These are phyloP conservation scores for Stipa capillata DNA, from an alignment of 176 grass and related monocot species.

Conservation along the genomic window DNA sequence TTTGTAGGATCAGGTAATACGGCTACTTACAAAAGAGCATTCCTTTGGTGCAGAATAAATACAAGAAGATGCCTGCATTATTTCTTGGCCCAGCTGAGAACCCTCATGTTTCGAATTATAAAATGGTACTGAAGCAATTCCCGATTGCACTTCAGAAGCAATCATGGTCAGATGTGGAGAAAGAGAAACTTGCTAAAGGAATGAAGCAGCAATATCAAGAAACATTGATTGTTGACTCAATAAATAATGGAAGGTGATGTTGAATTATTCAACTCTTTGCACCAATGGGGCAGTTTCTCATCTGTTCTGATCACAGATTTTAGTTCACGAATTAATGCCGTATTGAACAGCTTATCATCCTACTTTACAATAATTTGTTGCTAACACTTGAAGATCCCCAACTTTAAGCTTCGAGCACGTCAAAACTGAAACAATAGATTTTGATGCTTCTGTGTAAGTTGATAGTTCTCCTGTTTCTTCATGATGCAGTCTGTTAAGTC, in stretches of 20 bases:
- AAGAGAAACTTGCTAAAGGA: slow-evolving; percentile 75
- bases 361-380: background rate
- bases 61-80: slow-evolving; percentile 49
- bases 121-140: slow-evolving; percentile 59
- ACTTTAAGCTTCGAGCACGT: background rate
- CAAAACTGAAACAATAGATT: background rate
- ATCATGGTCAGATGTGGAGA: slow-evolving; percentile 67
- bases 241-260: slow-evolving; percentile 68
- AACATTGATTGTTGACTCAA: slow-evolving; percentile 54
- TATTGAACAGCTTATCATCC: background rate
- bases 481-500: background rate
- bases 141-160: slow-evolving; percentile 58
- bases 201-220: slow-evolving; percentile 98
- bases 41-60: slow-evolving; percentile 33
- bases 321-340: background rate
- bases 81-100: slow-evolving; percentile 69
- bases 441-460: slow-evolving; percentile 3
- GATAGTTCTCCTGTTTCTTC: background rate
- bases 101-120: slow-evolving; percentile 55
- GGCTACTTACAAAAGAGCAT: background rate
- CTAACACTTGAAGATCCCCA: background rate
- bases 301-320: background rate
- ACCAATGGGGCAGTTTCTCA: background rate
- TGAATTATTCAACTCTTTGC: background rate
- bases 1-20: background rate